Percentiles rank a stretch among this genome's conserved stretches.
These are phyloP conservation scores for Mycoemilia scoparia DNA, from an alignment of 192 early-diverging fungal species.

Conservation along the genomic window DNA sequence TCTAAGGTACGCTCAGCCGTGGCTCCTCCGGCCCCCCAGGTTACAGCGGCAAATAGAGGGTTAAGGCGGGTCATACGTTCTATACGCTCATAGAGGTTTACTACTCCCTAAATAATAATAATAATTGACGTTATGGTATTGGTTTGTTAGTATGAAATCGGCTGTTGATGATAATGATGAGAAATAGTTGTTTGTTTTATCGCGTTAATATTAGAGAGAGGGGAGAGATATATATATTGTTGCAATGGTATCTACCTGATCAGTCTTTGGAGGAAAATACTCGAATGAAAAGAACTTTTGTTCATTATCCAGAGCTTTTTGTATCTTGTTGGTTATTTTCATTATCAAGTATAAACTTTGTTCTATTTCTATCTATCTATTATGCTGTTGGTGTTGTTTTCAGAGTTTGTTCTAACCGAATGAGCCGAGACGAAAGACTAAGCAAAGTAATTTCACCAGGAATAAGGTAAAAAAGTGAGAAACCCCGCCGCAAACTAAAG, in stretches of 20 bases:
- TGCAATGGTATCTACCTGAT: conserved; percentile 44
- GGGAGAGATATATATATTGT: neutral
- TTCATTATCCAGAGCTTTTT: conserved; percentile 31
- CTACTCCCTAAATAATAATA: conserved; percentile 42
- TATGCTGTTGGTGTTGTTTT: too few species aligned
- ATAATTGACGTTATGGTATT: neutral
- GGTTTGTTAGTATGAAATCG: neutral
- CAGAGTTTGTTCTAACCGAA: too few species aligned
- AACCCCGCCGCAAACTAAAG: too few species aligned
- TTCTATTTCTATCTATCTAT: too few species aligned
- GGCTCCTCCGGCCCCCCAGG: conserved; percentile 91
- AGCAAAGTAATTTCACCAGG: too few species aligned
- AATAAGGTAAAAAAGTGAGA: too few species aligned
- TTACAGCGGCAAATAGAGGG: conserved; percentile 91
- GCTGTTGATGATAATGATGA: neutral
- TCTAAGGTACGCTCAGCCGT: conserved; percentile 79
- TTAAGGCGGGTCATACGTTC: conserved; percentile 80
- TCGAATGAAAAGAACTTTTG: conserved; percentile 71
- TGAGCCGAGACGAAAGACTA: too few species aligned
- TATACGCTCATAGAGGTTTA: conserved; percentile 88
- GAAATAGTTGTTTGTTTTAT: neutral
- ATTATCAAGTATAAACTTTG: conserved; percentile 14
- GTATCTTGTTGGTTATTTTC: conserved; percentile 52
- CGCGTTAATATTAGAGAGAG: neutral
- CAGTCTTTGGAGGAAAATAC: conserved; percentile 98